Base-by-base conservation (phyloP, 2,329 filamentous ascomycete species). In the Zymoseptoria crescenta region DNA sequence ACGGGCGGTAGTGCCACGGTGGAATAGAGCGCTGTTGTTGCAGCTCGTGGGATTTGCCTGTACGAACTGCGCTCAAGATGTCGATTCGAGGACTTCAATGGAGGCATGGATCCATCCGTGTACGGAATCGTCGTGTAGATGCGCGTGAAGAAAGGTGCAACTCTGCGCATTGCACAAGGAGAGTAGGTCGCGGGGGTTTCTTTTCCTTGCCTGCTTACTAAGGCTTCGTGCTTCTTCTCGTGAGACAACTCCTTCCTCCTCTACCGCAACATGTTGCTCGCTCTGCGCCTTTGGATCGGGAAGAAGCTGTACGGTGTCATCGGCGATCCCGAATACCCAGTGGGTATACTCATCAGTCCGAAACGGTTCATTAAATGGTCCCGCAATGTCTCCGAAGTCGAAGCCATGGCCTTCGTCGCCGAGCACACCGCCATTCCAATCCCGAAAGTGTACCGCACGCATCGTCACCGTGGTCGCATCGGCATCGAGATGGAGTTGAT, bases 401-500 rank as follows among this genome's bases (percentile, higher is more conserved):
- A 67, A 49, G 68, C 76, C 2, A 75, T 80, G 69, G 62, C 69
- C 27, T 78, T 74, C 54, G 61, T 80, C 53, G 69, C 73, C 5
- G 52, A 68, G 13, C 69, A 77, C 52, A 80, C 77, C 4, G 70
- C 69, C 1, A 71, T 81, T 19, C 77, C 78, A 4, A 74, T 80
- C 0, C 79, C 79, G 2, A 71, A 72, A 7, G 70, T 80, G 1
- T 69, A 77, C 61, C 78, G 72, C 61, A 70, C 77, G 29, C 81
- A 81, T 55, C 55, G 70, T 1, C 48, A 74, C 56, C 70, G 72
- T 5, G 72, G 72, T n/a, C 62, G 63, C 3, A 69, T 75, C 0
- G 79, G 78, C 62, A 79, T 81, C 49, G 69, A 80, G 0, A 82
- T 81, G 78, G 56, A 65, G 29, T 61, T 55, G 51, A 62, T 68